Percentiles rank a stretch among this genome's conserved stretches.
phyloP scores from a whole-genome alignment of 78 protist species.

The Reticulomyxa filosa region DNA sequence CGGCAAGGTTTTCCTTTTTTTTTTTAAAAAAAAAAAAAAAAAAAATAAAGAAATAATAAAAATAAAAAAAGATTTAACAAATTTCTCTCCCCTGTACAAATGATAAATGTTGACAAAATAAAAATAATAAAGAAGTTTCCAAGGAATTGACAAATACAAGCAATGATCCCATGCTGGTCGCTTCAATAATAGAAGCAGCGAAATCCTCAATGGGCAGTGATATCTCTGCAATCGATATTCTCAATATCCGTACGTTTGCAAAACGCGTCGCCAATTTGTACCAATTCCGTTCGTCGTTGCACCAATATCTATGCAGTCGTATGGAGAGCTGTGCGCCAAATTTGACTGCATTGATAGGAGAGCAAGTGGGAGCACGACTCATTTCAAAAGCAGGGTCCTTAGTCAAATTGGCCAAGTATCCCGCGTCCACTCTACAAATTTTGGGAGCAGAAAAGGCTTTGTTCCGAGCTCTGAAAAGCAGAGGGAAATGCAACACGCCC shows the following conservation, averaged over 20 bases:
- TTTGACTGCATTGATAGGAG: slow-evolving; percentile 84
- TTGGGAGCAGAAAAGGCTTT: slow-evolving; percentile 99
- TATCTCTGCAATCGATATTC: slow-evolving; percentile 39
- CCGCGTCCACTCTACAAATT: slow-evolving; percentile 99
- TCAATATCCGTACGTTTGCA: slow-evolving; percentile 51
- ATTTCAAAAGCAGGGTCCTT: slow-evolving; percentile 47
- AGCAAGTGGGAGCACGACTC: slow-evolving; percentile 62
- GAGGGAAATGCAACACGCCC: slow-evolving; percentile 73
- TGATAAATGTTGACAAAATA: no score
- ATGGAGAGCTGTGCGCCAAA: slow-evolving; percentile 92
- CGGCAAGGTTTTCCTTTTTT: no score
- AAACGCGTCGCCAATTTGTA: slow-evolving; percentile 51
- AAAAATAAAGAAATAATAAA: no score
- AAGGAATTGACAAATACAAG: no score
- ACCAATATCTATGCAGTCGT: slow-evolving; percentile 59
- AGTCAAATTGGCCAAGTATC: slow-evolving; percentile 86
- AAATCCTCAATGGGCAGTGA: slow-evolving; percentile 58
- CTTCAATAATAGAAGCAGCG: slow-evolving; percentile 47
- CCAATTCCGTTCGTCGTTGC: slow-evolving; percentile 48
- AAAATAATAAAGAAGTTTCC: no score
- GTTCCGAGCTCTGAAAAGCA: slow-evolving; percentile 60
- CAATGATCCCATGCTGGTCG: no score
- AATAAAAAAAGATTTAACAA: no score
- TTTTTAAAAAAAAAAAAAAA: no score
- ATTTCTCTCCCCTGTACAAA: no score